Base-by-base conservation (phyloP, 371 early-diverging fungal genomes). In the Lichtheimia hyalospora region DNA sequence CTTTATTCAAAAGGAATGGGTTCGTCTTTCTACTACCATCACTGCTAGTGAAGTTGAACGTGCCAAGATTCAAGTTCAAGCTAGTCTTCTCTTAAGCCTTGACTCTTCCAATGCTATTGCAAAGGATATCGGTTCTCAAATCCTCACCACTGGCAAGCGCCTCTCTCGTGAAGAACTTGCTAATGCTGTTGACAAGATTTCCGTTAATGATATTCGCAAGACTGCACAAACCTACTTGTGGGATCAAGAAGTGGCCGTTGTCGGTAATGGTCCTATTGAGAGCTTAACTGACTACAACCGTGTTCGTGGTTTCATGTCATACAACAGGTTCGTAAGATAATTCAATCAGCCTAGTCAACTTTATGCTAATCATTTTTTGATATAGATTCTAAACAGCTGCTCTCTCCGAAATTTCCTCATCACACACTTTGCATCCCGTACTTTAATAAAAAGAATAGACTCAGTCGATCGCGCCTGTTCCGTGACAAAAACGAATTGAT, bases 21-120 rank as follows among this genome's bases (percentile, higher is more conserved):
- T 84, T 67, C 88, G 96, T 61, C 84, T 95, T 60, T 86, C 89
- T 67, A 86, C 89, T 60, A 82, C 86, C 40, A 86, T 93, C 62
- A 90, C 92, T 49, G 89, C 90, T 54, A 89, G 85, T 62, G 97
- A 96, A 79, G 93, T 97, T 27, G 92, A 91, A 77, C 92, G 93
- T 64, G 96, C 96, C 72, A 96, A 96, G 88, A 92, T 93, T 79
- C 94, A 95, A 80, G 84, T 96, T 63, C 93, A 93, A 85, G 91
- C 95, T 3, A 77, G 88, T 25, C 43, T 61, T 24, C 81, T 95
- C 43, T 83, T 97, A 42, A 81, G 94, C 57, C 79, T 94, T 44
- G 96, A 97, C 68, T 92, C 92, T 56, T 93, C 91, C 66, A 89
- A 91, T 7, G 86, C 93, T 21, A 80, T 93, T 54, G 92, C 92